These are phyloP conservation scores for Coemansia pectinata DNA, from an alignment of 192 early-diverging fungal species.

Conservation along the genomic window DNA sequence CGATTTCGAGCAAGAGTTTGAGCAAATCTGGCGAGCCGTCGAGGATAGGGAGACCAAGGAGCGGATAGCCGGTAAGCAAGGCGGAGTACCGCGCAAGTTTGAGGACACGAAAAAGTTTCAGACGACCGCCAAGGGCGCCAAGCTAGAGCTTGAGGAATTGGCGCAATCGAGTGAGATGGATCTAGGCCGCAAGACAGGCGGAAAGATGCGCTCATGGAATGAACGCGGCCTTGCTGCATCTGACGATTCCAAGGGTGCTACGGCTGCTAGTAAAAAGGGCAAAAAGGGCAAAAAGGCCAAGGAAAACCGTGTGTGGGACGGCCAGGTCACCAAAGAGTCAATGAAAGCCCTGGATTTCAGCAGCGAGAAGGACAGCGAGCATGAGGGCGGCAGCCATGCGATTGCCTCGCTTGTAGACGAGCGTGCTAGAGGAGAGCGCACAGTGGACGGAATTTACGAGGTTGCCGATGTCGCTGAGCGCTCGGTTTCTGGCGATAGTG, in stretches of 20 bases:
- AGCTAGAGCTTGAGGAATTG: constrained; percentile 51
- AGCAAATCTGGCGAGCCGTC: constrained; percentile 62
- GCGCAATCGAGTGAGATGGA: constrained; percentile 36
- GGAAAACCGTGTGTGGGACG: constrained; percentile 77
- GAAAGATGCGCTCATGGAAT: constrained; percentile 42
- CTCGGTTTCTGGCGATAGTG: constrained; percentile 56
- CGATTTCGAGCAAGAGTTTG: constrained; percentile 71
- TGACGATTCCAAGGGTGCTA: constrained; percentile 8
- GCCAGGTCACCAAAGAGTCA: constrained; percentile 48
- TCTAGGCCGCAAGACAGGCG: constrained; percentile 2
- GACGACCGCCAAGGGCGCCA: constrained; percentile 60
- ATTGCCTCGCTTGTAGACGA: constrained; percentile 58
- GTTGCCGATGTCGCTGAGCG: constrained; percentile 69
- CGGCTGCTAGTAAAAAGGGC: constrained; percentile 29
- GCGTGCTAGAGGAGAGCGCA: constrained; percentile 60
- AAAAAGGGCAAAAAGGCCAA: constrained; percentile 59
- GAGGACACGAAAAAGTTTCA: constrained; percentile 78
- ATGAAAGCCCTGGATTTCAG: constrained; percentile 54
- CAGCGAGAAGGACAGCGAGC: constrained; percentile 15
- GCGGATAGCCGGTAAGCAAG: constrained; percentile 41
- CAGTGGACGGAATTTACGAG: constrained; percentile 72
- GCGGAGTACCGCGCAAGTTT: constrained; percentile 70
- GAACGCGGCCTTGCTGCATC: constrained; percentile 17
- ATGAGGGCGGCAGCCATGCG: constrained; percentile 5
- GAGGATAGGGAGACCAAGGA: constrained; percentile 63